A percentile compares a stretch with the other conserved stretches of the same genome.
These are phyloP conservation scores for Suillus variegatus DNA, from an alignment of 768 basidiomycete genomes.

Conservation along the genomic window DNA sequence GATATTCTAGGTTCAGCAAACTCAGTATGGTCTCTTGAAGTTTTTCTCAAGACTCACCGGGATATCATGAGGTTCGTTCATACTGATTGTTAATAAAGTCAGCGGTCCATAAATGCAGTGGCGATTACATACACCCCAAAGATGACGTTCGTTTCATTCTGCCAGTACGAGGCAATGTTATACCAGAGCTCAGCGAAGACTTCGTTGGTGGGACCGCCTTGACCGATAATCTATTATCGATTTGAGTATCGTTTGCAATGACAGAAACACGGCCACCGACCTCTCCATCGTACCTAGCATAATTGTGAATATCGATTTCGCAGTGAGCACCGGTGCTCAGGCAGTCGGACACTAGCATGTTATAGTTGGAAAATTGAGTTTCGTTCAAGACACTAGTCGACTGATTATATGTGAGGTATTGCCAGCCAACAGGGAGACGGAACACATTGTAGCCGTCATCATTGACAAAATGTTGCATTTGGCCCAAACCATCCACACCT, in stretches of 20 bases:
- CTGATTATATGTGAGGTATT: conserved; percentile 45
- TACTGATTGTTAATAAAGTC: conserved; percentile 31
- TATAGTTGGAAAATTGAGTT: conserved; percentile 49
- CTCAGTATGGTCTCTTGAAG: not conserved
- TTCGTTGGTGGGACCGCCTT: conserved; percentile 59
- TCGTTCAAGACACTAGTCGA: conserved; percentile 42
- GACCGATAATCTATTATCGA: conserved; percentile 51
- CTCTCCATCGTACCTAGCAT: conserved; percentile 54
- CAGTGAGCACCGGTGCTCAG: conserved; percentile 51
- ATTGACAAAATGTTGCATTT: conserved; percentile 61
- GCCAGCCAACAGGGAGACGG: conserved; percentile 67
- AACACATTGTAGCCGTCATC: conserved; percentile 58
- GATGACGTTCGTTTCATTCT: conserved; percentile 39
- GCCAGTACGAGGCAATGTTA: conserved; percentile 52
- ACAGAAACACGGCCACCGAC: conserved; percentile 22
- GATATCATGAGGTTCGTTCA: conserved; percentile 68
- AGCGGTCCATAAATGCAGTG: not conserved
- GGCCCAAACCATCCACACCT: conserved; percentile 34
- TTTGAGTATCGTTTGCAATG: not conserved
- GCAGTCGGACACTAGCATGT: conserved; percentile 43
- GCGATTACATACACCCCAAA: conserved; percentile 47
- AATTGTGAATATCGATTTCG: conserved; percentile 63
- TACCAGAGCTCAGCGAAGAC: conserved; percentile 58
- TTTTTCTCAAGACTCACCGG: conserved; percentile 26
- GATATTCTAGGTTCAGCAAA: conserved; percentile 31